Percentiles rank a stretch among this genome's conserved stretches.
These are phyloP conservation scores for Gaultheria prostrata DNA, from an alignment of 148 eudicot genomes.

Conservation along the genomic window DNA sequence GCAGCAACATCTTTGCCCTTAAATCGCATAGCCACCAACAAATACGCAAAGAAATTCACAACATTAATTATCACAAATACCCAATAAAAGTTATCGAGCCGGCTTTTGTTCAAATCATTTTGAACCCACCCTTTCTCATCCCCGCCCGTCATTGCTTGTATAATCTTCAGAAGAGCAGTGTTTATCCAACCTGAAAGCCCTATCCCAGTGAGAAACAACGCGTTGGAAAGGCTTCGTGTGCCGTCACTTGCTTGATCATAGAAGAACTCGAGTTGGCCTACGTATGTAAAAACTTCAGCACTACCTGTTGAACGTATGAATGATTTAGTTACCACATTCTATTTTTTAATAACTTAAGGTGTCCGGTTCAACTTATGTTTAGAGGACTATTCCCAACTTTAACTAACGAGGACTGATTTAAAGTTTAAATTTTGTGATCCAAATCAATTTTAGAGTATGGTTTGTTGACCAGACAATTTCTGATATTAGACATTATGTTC, in stretches of 20 bases:
- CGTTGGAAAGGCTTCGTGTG: slow-evolving; percentile 49
- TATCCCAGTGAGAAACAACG: slow-evolving; percentile 43
- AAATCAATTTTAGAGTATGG: too few species aligned
- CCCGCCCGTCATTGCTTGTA: slow-evolving; percentile 33
- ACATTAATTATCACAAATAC: slow-evolving; percentile 24
- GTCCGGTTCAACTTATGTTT: too few species aligned
- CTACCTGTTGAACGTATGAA: slow-evolving; percentile 23
- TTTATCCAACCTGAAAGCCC: slow-evolving; percentile 60
- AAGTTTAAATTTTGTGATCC: too few species aligned
- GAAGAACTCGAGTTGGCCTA: slow-evolving; percentile 59
- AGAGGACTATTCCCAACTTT: not conserved
- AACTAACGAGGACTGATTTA: not conserved
- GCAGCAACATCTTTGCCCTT: slow-evolving; percentile 33
- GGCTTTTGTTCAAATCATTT: slow-evolving; percentile 45
- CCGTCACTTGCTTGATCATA: slow-evolving; percentile 60
- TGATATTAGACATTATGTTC: too few species aligned
- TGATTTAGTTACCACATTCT: not conserved
- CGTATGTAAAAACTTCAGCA: slow-evolving; percentile 53
- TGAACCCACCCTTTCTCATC: slow-evolving; percentile 59
- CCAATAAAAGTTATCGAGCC: slow-evolving; percentile 72
- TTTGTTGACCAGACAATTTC: too few species aligned
- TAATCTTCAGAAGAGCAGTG: slow-evolving; percentile 39
- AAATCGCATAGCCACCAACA: slow-evolving; percentile 33
- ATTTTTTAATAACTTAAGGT: too few species aligned
- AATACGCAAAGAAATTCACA: slow-evolving; percentile 35